phyloP scores from a whole-genome alignment of 352 stramenopile species.

The Phytophthora hybrid region DNA sequence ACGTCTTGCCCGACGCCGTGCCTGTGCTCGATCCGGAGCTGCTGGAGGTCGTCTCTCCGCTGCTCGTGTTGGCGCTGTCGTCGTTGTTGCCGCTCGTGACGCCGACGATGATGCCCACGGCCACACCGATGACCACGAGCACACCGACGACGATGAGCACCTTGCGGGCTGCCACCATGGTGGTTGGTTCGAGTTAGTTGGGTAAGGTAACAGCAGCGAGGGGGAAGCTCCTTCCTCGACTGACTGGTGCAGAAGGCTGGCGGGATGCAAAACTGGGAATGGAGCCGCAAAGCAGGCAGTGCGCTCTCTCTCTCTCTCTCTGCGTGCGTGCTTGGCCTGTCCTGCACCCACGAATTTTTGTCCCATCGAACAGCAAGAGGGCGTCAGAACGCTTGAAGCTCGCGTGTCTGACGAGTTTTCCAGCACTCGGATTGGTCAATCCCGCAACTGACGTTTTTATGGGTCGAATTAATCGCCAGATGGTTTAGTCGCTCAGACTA shows the following conservation, averaged over 20 bases:
- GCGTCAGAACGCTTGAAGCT: constrained; percentile 28
- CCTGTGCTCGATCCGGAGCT: constrained; percentile 14
- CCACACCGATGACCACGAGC: constrained; percentile 73
- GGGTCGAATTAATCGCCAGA: constrained; percentile 21
- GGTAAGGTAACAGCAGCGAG: constrained; percentile 30
- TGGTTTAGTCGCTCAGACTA: constrained; percentile 9
- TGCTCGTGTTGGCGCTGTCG: constrained; percentile 45
- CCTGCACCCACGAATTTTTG: constrained; percentile 25
- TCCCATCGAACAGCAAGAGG: constrained; percentile 29
- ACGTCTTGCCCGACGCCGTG: constrained; percentile 15
- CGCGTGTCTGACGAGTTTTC: not conserved
- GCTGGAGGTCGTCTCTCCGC: constrained; percentile 24
- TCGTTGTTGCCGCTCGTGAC: constrained; percentile 51
- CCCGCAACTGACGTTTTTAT: not conserved
- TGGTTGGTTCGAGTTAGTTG: not conserved
- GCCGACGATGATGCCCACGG: constrained; percentile 71
- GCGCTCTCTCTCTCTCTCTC: constrained; percentile 13
- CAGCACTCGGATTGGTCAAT: not conserved
- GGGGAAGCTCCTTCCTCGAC: constrained; percentile 11
- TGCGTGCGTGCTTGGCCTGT: constrained; percentile 29
- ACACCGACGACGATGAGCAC: constrained; percentile 75
- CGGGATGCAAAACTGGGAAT: constrained; percentile 39
- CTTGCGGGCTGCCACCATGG: constrained; percentile 56
- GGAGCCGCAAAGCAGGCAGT: not conserved
- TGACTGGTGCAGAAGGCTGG: constrained; percentile 23